Evolutionary conservation across 2,329 filamentous ascomycete genomes (phyloP), one percentile per base, ranked within the genome.

Genomic region (Fusarium goolgardi): DNA sequence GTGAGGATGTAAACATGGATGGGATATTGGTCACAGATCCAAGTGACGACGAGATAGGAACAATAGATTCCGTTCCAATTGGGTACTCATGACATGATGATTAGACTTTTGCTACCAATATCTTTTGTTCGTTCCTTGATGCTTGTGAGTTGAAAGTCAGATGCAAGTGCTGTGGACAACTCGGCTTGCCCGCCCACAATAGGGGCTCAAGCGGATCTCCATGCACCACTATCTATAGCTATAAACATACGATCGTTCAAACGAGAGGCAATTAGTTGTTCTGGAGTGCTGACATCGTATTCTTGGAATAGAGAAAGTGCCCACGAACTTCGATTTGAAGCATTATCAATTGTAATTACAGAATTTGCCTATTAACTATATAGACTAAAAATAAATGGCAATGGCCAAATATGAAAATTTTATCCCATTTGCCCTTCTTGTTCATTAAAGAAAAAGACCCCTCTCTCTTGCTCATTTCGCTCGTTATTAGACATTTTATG

Each of bases 61-160:
- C 66, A 73, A 72, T 73, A 73, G 63, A 74, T 71, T 64, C 62
- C 59, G 71, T 73, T 73, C 68, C 66, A 55, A 67, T 73, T 73
- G 71, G 71, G 60, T 70, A 71, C 41, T 61, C 37, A 67, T 55
- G 55, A 70, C 29, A 46, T 57, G 21, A 63, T 39, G 54, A 61
- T 44, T 37, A 23, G 37, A 54, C 11, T 43, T 51, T 51, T 53
- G 21, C 20, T 43, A 20, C 47, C 31, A 34, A 51, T 20, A 18
- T 20, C 18, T 27, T 29, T 25, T 51, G 18, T 20, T 23, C n/a
- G 25, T 45, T 32, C 37, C 13, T 21, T 41, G 18, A 31, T 20
- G 25, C 10, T 23, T 44, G 18, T 50, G 60, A 46, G 13, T 29
- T 35, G 15, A 20, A 37, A 8, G 31, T 29, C 15, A 46, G 5